Percentiles rank a stretch among this genome's conserved stretches.
Conservation (phyloP, 257 asterid genomes). For the Verbascum thapsus region DNA sequence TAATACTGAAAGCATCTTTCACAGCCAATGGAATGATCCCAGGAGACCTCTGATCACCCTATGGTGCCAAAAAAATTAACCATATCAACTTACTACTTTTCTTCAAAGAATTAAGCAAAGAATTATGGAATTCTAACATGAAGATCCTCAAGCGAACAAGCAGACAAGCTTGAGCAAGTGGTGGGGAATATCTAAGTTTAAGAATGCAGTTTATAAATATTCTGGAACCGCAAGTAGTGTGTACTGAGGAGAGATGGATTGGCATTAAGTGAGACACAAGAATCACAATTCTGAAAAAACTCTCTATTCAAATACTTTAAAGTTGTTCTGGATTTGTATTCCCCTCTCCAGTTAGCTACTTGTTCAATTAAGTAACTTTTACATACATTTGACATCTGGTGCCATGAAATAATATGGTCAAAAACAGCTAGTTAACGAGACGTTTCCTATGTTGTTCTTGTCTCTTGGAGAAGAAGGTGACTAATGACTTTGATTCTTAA, state of each 20-base stretch:
- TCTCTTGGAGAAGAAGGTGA: slow-evolving; percentile 17
- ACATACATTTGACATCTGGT: slow-evolving; percentile 13
- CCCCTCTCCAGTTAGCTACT: slow-evolving; percentile 19
- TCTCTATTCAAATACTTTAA: slow-evolving; percentile 9
- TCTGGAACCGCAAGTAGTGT: not conserved
- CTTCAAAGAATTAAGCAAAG: too few species aligned
- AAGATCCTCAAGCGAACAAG: not conserved
- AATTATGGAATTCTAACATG: not conserved
- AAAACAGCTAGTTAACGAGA: slow-evolving; percentile 10
- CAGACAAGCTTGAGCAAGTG: slow-evolving; percentile 20
- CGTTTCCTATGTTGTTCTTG: too few species aligned
- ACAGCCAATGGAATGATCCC: slow-evolving; percentile 98
- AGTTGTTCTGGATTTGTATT: slow-evolving; percentile 2
- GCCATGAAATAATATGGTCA: slow-evolving; percentile 11
- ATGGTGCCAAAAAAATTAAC: slow-evolving; percentile 28
- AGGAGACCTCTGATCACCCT: slow-evolving; percentile 99
- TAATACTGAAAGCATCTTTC: slow-evolving; percentile 95
- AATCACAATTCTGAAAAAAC: too few species aligned
- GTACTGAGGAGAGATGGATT: slow-evolving; percentile 13
- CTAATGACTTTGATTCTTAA: slow-evolving; percentile 18
- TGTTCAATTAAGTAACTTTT: not conserved
- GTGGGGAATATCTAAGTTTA: slow-evolving; percentile 8
- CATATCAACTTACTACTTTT: slow-evolving; percentile 27
- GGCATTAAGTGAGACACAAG: slow-evolving; percentile 25
- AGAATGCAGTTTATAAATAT: slow-evolving; percentile 3